These are phyloP conservation scores for Pestalotiopsis sp. DNA, from an alignment of 2,329 filamentous ascomycete genomes.

Conservation along the genomic window DNA sequence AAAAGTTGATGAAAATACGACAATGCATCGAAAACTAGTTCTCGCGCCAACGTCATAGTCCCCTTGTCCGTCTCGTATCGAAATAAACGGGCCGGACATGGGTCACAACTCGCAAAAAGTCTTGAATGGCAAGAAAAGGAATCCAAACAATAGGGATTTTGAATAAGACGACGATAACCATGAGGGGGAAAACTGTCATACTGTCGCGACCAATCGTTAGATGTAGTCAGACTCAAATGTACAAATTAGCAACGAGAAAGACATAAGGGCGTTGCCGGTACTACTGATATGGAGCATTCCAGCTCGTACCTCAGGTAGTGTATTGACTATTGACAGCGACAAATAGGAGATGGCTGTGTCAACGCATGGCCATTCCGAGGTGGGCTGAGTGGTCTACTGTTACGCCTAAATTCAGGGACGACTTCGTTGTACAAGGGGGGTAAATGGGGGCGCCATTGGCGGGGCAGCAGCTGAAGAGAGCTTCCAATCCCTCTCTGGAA, in stretches of 20 bases:
- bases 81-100: background rate
- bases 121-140: background rate
- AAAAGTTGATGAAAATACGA: background rate
- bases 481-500: constrained; percentile 1
- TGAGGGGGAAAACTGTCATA: background rate
- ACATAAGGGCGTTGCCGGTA: background rate
- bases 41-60: constrained; percentile 8
- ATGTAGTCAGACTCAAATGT: no score
- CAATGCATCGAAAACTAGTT: constrained; percentile 5
- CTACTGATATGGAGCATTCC: background rate
- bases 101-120: background rate
- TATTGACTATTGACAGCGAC: background rate
- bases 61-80: constrained; percentile 4
- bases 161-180: background rate
- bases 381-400: constrained; percentile 6
- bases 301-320: background rate
- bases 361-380: constrained; percentile 1
- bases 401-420: constrained; percentile 3
- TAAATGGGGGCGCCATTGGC: constrained; percentile 1
- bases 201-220: no score
- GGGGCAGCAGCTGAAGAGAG: constrained; percentile 11
- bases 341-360: constrained; percentile 12
- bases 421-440: background rate
- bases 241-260: background rate
- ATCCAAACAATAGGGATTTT: background rate